Evolutionary conservation across 2,329 filamentous ascomycete genomes (phyloP), one percentile per base, ranked within the genome.

Genomic region (Cladophialophora chaetospira): DNA sequence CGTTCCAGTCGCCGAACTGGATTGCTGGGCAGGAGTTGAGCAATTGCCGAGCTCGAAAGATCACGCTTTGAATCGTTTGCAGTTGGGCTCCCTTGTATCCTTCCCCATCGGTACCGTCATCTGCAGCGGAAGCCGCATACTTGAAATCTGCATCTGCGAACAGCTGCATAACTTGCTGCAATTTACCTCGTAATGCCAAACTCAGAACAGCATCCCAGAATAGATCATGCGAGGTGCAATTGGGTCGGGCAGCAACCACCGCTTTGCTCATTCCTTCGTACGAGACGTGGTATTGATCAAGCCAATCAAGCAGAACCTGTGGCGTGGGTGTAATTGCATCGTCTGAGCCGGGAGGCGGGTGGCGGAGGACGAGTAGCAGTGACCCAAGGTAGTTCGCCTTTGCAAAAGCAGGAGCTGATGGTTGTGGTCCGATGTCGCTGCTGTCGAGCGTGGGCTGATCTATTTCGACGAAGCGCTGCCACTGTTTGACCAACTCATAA

Each of bases 131-230:
- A 50, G 83, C 83, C 23, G 91, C 88, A 59, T 88, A 77, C 62
- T 86, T 86, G 82, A 94, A 96, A 28, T 89, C 89, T 9, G 90
- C 91, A 51, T 84, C 82, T 55, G 80, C 82, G 45, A 97, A 78
- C 25, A 96, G 73, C 44, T 81, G 76, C n/a, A 87, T 79, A 1
- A 87, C 86, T 38, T 84, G 83, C 11, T 71, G 66, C 40, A 96
- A 82, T 56, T 88, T 86, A 38, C 92, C 93, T 44, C 91, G 88
- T 23, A 96, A 77, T 19, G 92, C 78, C 11, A 85, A 79, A 53
- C 84, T 83, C 65, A 87, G 88, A n/a, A 96, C 77, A 1, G 85
- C 85, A 68, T 92, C 89, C 93, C 93, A 97, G 73, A 91, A 97
- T 31, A 88, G 78, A 23, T 80, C 77, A 67, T 94, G 89, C 40